Conservation (phyloP, 352 stramenopile species). For the Phytophthora cryptogea region DNA sequence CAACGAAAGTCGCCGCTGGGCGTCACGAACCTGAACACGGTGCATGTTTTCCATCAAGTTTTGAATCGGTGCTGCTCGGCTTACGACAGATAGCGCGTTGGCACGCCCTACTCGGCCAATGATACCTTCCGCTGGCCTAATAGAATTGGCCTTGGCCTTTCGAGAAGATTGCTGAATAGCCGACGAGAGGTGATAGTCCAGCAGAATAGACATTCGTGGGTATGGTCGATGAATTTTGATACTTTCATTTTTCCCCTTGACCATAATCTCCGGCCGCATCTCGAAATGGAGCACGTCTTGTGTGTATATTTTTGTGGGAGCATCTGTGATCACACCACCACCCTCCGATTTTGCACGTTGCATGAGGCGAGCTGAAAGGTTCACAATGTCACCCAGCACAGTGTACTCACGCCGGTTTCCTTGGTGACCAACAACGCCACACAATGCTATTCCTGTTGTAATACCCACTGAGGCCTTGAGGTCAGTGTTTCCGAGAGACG, state of each 20-base stretch:
- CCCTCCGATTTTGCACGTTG: slow-evolving; percentile 84
- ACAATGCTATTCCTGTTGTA: slow-evolving; percentile 91
- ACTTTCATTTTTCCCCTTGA: slow-evolving; percentile 93
- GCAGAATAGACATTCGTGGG: slow-evolving; percentile 82
- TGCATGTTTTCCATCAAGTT: slow-evolving; percentile 90
- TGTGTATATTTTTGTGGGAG: slow-evolving; percentile 81
- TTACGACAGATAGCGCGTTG: slow-evolving; percentile 34
- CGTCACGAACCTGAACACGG: slow-evolving; percentile 82
- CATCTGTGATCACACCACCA: slow-evolving; percentile 90
- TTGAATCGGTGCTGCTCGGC: slow-evolving; percentile 50
- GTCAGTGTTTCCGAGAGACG: slow-evolving; percentile 57
- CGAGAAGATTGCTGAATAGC: slow-evolving; percentile 19
- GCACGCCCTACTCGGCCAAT: slow-evolving; percentile 25
- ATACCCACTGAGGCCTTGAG: slow-evolving; percentile 92
- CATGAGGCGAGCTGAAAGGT: slow-evolving; percentile 93
- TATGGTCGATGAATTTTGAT: slow-evolving; percentile 90
- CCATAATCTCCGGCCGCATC: slow-evolving; percentile 82
- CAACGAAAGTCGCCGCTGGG: slow-evolving; percentile 63
- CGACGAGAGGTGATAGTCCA: slow-evolving; percentile 73
- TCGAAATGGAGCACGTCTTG: slow-evolving; percentile 91
- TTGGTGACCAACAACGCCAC: slow-evolving; percentile 91
- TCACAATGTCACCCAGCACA: slow-evolving; percentile 94
- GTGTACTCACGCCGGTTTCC: slow-evolving; percentile 93
- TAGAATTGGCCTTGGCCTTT: slow-evolving; percentile 12
- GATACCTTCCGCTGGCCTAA: slow-evolving; percentile 23